phyloP scores from a whole-genome alignment of 805 yeast genomes.

The Candida anglica region DNA sequence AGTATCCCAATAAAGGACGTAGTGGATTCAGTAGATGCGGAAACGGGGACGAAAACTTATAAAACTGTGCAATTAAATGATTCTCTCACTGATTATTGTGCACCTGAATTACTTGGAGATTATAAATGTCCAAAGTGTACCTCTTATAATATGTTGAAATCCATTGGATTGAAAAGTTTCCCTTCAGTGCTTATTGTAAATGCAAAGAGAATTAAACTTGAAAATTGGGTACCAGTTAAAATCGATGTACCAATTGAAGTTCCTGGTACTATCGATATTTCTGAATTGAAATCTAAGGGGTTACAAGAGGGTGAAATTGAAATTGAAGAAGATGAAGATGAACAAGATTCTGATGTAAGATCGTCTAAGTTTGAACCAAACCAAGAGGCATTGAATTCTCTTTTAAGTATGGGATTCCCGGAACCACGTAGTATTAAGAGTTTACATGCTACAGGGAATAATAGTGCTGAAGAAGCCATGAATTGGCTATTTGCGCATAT shows the following conservation, averaged over 20 bases:
- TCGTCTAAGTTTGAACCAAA: slow-evolving; percentile 48
- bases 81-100: slow-evolving; percentile 42
- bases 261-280: slow-evolving; percentile 35
- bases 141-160: slow-evolving; percentile 30
- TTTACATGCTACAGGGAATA: slow-evolving; percentile 67
- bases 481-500: slow-evolving; percentile 87
- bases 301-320: slow-evolving; percentile 20
- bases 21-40: slow-evolving; percentile 32
- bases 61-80: slow-evolving; percentile 46
- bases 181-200: slow-evolving; percentile 72
- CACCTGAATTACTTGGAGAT: slow-evolving; percentile 54
- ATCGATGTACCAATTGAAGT: slow-evolving; percentile 65
- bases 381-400: slow-evolving; percentile 46
- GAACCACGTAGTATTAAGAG: slow-evolving; percentile 63
- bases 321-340: slow-evolving; percentile 7
- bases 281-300: slow-evolving; percentile 32
- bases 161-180: slow-evolving; percentile 50
- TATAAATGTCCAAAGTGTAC: slow-evolving; percentile 60
- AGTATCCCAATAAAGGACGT: slow-evolving; percentile 54
- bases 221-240: slow-evolving; percentile 88
- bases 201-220: slow-evolving; percentile 76
- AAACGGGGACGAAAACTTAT: slow-evolving; percentile 43
- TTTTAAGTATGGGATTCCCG: slow-evolving; percentile 86
- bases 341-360: background rate
- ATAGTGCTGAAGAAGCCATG: slow-evolving; percentile 67